Conservation (phyloP, 345 rosid species). For the Aethionema arabicum region DNA sequence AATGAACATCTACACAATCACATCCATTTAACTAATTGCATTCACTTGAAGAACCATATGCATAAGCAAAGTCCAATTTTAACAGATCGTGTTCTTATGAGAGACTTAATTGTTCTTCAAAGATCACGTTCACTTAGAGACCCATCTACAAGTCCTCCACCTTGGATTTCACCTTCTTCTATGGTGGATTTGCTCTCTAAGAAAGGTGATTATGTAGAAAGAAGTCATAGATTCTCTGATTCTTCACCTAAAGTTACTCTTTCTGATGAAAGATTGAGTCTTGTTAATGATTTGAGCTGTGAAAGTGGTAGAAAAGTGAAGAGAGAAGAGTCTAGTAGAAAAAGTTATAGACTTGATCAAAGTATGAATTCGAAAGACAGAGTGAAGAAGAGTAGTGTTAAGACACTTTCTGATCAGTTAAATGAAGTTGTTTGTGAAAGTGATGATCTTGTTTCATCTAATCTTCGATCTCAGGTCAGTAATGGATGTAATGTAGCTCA, state of each 20-base stretch:
- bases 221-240: slow-evolving; percentile 67
- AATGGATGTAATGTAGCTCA: slow-evolving; percentile 33
- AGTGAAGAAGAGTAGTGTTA: slow-evolving; percentile 38
- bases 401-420: slow-evolving; percentile 70
- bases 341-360: slow-evolving; percentile 47
- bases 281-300: slow-evolving; percentile 51
- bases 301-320: slow-evolving; percentile 59
- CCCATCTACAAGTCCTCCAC: slow-evolving; percentile 88
- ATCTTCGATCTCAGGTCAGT: slow-evolving; percentile 49
- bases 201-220: slow-evolving; percentile 54
- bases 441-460: slow-evolving; percentile 79
- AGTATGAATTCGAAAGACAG: slow-evolving; percentile 56
- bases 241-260: slow-evolving; percentile 71
- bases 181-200: slow-evolving; percentile 63
- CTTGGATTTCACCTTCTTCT: slow-evolving; percentile 78
- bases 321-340: slow-evolving; percentile 65
- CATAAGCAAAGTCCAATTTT: slow-evolving; percentile 89
- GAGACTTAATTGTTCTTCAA: slow-evolving; percentile 89
- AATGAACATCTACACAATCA: slow-evolving; percentile 94
- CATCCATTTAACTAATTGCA: slow-evolving; percentile 90
- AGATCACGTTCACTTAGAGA: slow-evolving; percentile 88
- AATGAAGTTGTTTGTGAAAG: slow-evolving; percentile 60
- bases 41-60: slow-evolving; percentile 97
- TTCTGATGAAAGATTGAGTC: slow-evolving; percentile 41
- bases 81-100: slow-evolving; percentile 74